phyloP scores from a whole-genome alignment of 176 grass and related monocot species.

The Oryza australiensis region DNA sequence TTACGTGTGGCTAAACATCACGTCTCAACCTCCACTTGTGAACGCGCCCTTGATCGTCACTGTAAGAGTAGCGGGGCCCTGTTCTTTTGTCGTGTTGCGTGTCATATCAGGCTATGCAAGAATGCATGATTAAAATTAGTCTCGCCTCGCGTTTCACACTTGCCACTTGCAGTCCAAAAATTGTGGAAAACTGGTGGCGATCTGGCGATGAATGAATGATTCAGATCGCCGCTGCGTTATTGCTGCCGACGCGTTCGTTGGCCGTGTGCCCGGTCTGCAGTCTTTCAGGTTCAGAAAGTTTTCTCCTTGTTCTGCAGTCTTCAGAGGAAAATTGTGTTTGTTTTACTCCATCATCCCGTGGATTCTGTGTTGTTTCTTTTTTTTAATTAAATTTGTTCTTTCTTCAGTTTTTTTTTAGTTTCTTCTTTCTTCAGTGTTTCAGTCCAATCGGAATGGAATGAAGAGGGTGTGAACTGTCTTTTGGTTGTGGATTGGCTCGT shows the following conservation, averaged over 20 bases:
- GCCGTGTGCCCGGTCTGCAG: background rate
- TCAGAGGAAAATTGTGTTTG: no score
- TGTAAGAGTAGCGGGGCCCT: no score
- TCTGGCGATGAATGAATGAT: background rate
- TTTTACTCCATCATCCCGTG: no score
- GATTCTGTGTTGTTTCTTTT: no score
- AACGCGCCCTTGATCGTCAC: no score
- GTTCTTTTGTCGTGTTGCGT: no score
- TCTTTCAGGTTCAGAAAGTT: background rate
- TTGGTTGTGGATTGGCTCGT: background rate
- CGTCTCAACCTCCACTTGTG: no score
- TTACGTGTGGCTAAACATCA: no score
- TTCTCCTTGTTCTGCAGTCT: background rate
- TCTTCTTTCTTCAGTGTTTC: background rate
- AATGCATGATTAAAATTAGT: background rate
- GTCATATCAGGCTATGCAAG: no score
- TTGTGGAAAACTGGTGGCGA: background rate
- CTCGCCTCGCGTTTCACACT: background rate
- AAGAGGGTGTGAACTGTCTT: background rate
- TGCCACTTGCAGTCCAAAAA: background rate
- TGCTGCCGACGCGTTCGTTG: background rate
- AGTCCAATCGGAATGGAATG: background rate
- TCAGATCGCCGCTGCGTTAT: no score
- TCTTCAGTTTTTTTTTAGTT: no score
- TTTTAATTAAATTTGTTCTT: no score